A percentile compares a stretch with the other conserved stretches of the same genome.
Evolutionary conservation across 371 early-diverging fungal species (phyloP).

Genomic region (Mortierella sp.): DNA sequence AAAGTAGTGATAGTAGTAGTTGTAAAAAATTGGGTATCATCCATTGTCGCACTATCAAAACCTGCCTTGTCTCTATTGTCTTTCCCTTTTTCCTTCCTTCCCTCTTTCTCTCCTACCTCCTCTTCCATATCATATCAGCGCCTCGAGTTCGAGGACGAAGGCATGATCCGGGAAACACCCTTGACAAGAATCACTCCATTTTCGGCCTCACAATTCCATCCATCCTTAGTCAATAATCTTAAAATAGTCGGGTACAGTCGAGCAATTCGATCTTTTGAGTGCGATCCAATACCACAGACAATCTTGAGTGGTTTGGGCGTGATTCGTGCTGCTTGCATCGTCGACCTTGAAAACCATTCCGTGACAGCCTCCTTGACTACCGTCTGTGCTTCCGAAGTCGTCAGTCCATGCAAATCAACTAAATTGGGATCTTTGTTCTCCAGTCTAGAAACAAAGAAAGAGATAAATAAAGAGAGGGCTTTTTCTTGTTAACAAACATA

Average conservation of each 20-base stretch:
- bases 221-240: slow-evolving; percentile 59
- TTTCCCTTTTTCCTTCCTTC: too few species aligned
- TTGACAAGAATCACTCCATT: slow-evolving; percentile 60
- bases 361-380: slow-evolving; percentile 69
- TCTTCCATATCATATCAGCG: too few species aligned
- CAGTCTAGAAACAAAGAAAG: slow-evolving; percentile 46
- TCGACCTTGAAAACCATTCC: slow-evolving; percentile 69
- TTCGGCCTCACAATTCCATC: slow-evolving; percentile 66
- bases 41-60: too few species aligned
- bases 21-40: too few species aligned
- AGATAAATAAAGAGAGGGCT: background rate
- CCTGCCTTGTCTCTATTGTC: too few species aligned
- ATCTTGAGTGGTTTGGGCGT: slow-evolving; percentile 63
- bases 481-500: too few species aligned
- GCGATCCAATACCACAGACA: slow-evolving; percentile 74
- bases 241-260: slow-evolving; percentile 65
- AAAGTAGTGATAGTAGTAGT: too few species aligned
- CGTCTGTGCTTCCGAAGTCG: slow-evolving; percentile 69
- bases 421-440: slow-evolving; percentile 63
- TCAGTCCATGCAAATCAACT: slow-evolving; percentile 77
- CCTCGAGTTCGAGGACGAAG: too few species aligned
- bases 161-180: slow-evolving; percentile 37
- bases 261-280: slow-evolving; percentile 67
- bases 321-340: slow-evolving; percentile 60
- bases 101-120: too few species aligned